These are phyloP conservation scores for Hericium alpestre DNA, from an alignment of 768 basidiomycete genomes.

Conservation along the genomic window DNA sequence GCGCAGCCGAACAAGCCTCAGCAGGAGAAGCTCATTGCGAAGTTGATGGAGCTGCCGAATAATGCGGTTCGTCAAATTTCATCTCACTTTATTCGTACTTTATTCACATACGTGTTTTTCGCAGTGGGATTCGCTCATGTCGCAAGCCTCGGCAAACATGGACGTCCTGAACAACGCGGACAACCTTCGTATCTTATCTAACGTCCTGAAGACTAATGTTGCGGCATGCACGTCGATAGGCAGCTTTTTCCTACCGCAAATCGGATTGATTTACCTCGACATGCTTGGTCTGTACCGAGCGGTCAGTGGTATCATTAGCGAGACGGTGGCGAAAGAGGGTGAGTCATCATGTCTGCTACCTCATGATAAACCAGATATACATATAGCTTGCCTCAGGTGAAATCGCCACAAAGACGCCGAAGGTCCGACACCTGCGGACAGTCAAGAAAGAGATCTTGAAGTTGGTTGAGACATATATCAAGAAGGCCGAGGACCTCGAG, in stretches of 20 bases:
- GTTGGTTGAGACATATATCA: constrained; percentile 95
- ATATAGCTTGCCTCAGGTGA: constrained; percentile 38
- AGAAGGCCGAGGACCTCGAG: constrained; percentile 93
- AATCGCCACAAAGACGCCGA: constrained; percentile 93
- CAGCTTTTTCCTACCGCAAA: constrained; percentile 93
- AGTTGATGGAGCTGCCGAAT: constrained; percentile 95
- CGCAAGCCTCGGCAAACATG: constrained; percentile 84
- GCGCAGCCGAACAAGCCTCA: constrained; percentile 96
- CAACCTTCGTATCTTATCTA: constrained; percentile 93
- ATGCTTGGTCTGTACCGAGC: constrained; percentile 98
- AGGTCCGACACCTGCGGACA: constrained; percentile 85
- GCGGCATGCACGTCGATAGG: constrained; percentile 96
- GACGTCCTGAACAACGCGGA: constrained; percentile 85
- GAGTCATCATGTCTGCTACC: constrained; percentile 11
- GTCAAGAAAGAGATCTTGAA: constrained; percentile 98
- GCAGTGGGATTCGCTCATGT: constrained; percentile 96
- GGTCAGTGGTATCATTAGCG: constrained; percentile 91
- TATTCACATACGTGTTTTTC: constrained; percentile 1
- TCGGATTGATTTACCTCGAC: constrained; percentile 91
- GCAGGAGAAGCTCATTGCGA: constrained; percentile 89
- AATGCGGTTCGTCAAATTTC: constrained; percentile 52
- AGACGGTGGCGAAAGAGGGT: constrained; percentile 84
- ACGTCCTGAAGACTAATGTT: constrained; percentile 97
- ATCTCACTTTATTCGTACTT: not conserved
- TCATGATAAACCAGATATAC: not conserved